Evolutionary conservation across 2,329 filamentous ascomycete genomes (phyloP).

Genomic region (Cladorrhinum sp.): DNA sequence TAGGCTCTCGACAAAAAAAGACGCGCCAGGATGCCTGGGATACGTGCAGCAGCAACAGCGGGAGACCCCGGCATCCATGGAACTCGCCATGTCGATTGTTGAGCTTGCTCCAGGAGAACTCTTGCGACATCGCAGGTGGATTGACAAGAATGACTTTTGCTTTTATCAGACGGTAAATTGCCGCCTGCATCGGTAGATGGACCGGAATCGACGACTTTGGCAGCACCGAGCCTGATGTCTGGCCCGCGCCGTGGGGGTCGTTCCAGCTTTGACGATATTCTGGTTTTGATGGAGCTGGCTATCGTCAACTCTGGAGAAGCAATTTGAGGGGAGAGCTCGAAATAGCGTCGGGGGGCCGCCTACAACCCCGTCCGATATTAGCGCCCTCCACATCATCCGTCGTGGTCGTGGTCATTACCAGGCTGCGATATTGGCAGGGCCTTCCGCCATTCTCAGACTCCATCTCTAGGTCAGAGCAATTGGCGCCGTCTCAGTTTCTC

Average conservation of each 20-base stretch:
- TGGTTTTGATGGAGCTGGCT: not conserved
- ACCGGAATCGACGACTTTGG: not conserved
- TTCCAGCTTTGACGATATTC: not conserved
- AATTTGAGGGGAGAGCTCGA: not conserved
- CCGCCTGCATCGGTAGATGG: not conserved
- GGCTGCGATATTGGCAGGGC: conserved; percentile 8
- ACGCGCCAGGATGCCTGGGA: not conserved
- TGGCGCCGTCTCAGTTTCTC: not conserved
- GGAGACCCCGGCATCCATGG: not conserved
- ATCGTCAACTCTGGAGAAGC: not conserved
- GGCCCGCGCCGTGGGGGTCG: conserved; percentile 6
- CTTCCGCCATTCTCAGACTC: not conserved
- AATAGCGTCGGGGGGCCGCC: conserved; percentile 2
- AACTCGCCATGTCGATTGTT: not conserved
- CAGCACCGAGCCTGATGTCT: not conserved
- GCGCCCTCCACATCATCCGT: conserved; percentile 10
- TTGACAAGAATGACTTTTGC: not conserved
- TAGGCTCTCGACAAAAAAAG: conserved; percentile 3
- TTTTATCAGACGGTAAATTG: not conserved
- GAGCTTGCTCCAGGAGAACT: not conserved
- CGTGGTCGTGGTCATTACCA: conserved; percentile 3
- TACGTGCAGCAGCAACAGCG: not conserved
- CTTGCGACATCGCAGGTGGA: not conserved
- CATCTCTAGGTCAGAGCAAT: not conserved
- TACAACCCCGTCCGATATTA: conserved; percentile 4